Evolutionary conservation across 257 asterid species (phyloP).

Genomic region (Gardenia jasminoides): DNA sequence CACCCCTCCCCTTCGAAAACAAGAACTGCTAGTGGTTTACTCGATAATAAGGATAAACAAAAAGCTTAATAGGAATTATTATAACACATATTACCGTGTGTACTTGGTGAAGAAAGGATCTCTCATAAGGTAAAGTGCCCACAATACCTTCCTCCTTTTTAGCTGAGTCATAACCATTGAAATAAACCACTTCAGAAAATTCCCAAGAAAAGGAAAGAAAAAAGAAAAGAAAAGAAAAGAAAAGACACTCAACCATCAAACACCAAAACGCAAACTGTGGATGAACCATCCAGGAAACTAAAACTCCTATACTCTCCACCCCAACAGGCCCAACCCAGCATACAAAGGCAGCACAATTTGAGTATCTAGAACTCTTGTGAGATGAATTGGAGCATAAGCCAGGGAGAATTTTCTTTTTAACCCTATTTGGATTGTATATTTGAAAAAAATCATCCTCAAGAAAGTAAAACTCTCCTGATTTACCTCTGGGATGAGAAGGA

Average conservation of each 20-base stretch:
- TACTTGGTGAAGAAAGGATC: constrained; percentile 87
- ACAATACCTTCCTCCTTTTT: constrained; percentile 72
- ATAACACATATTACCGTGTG: constrained; percentile 54
- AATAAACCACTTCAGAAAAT: neutral
- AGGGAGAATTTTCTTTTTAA: neutral
- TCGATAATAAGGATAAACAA: neutral
- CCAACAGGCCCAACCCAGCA: neutral
- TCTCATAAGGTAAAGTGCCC: constrained; percentile 98
- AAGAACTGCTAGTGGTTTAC: too few relatives aligned
- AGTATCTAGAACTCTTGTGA: neutral
- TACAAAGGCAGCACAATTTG: neutral
- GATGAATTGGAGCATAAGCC: neutral
- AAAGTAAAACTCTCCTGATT: neutral
- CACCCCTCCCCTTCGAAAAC: neutral
- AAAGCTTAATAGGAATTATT: neutral
- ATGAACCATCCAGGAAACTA: neutral
- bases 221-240: neutral
- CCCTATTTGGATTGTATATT: neutral
- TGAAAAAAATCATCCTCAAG: neutral
- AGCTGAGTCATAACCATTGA: constrained; percentile 43
- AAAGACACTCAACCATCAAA: neutral
- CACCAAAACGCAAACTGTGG: neutral
- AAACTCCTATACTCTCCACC: neutral
- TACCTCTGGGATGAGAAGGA: neutral
- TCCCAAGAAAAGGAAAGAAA: neutral